Percentiles rank a stretch among this genome's conserved stretches.
Conservation (phyloP, 495 filamentous ascomycete species). For the Penicillium waksmanii region DNA sequence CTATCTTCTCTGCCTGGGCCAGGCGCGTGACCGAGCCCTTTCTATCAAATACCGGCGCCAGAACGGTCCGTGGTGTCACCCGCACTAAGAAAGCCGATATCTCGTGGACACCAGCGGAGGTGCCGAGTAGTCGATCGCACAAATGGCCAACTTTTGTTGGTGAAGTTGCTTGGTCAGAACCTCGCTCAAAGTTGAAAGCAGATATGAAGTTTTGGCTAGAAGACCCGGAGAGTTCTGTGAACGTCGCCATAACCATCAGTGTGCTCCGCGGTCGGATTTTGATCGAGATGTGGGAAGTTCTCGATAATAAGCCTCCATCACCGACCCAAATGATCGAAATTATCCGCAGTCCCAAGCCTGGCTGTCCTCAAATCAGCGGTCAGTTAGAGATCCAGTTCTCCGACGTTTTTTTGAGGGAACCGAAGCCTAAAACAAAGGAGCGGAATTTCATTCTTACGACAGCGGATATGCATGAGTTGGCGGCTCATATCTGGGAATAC, state of each 20-base stretch:
- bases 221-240: slow-evolving; percentile 3
- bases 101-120: slow-evolving; percentile 9
- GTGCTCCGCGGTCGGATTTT: slow-evolving; percentile 9
- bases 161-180: slow-evolving; percentile 16
- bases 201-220: slow-evolving; percentile 16
- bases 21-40: not conserved
- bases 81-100: slow-evolving; percentile 15
- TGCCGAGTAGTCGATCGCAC: slow-evolving; percentile 5
- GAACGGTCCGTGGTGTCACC: slow-evolving; percentile 5
- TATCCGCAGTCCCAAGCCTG: not conserved
- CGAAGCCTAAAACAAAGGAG: not conserved
- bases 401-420: slow-evolving; percentile 9
- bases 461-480: slow-evolving; percentile 8
- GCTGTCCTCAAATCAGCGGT: slow-evolving; percentile 2
- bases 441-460: slow-evolving; percentile 3
- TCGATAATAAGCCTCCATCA: not conserved
- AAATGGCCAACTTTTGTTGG: slow-evolving; percentile 22
- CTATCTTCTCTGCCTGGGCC: slow-evolving; percentile 15
- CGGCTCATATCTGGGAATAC: slow-evolving; percentile 2
- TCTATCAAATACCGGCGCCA: not conserved
- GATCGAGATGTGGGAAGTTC: slow-evolving; percentile 5
- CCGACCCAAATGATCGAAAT: slow-evolving; percentile 7
- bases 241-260: slow-evolving; percentile 16
- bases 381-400: slow-evolving; percentile 1
- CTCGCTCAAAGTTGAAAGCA: slow-evolving; percentile 8